Conservation (phyloP, 2,329 filamentous ascomycete species). For the Diaporthe ilicicola region DNA sequence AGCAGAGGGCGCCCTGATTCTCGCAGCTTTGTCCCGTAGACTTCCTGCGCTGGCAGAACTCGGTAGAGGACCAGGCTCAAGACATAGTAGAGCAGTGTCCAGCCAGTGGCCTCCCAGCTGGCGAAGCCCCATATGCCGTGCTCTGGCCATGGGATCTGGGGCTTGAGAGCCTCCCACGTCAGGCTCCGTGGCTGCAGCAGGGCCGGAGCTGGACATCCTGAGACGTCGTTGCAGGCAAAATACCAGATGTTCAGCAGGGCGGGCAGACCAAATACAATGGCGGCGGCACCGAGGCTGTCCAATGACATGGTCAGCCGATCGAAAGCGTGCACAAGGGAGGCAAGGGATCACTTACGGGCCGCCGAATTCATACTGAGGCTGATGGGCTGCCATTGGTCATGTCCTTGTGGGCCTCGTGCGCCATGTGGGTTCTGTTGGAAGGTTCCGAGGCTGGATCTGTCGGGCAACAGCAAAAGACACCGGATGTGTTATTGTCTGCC, state of each 20-base stretch:
- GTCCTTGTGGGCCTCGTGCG: no score
- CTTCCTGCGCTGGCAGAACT: constrained; percentile 76
- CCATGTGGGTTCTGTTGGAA: no score
- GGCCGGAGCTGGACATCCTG: constrained; percentile 61
- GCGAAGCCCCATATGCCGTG: constrained; percentile 73
- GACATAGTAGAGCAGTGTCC: constrained; percentile 76
- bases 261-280: constrained; percentile 34
- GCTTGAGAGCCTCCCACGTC: constrained; percentile 53
- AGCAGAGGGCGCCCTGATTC: constrained; percentile 73
- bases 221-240: constrained; percentile 62
- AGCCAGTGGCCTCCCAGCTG: constrained; percentile 71
- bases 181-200: constrained; percentile 55
- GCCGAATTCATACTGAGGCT: constrained; percentile 33
- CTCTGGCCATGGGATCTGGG: constrained; percentile 62
- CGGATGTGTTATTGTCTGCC: not conserved
- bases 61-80: constrained; percentile 76
- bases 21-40: constrained; percentile 72
- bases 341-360: constrained; percentile 30
- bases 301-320: not conserved
- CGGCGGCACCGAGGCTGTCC: constrained; percentile 32
- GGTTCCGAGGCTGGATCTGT: not conserved
- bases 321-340: not conserved
- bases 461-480: not conserved
- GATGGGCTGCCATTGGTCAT: constrained; percentile 14
- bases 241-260: constrained; percentile 33